Evolutionary conservation across 1,139 yeast genomes (phyloP), one percentile per base, ranked within the genome.

Genomic region (Magnusiomyces tetraspermus): DNA sequence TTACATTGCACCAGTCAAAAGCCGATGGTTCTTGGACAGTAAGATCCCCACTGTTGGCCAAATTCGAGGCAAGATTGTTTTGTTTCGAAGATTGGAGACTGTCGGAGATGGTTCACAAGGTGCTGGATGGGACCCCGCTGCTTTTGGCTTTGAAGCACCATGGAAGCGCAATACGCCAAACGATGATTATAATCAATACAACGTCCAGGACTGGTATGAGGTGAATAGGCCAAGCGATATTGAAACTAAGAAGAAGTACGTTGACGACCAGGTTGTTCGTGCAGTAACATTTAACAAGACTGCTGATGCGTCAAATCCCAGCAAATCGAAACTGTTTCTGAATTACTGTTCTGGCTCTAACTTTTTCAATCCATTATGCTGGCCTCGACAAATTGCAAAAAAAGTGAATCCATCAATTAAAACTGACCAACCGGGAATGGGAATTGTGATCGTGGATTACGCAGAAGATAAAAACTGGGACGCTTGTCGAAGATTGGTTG

Each of bases 341-440:
- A 85, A 85, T 70, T 85, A 83, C 66, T 80, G 88, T 56, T 78
- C 89, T 1, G 94, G 85, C 28, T 76, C 90, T 46, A 83, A 83
- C 67, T 82, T 84, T 67, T 82, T 81, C 66, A 80, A 83, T 67
- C 79, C 76, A 51, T 76, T 72, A 52, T 83, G 88, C 66, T 85
- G 94, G 95, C 94, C 94, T 1, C 75, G 77, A 56, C 75, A 77
- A 59, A 79, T 84, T 55, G 79, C 89, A 36, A 69, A 74, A 53
- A 80, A 80, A 33, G 63, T 70, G 24, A 38, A 19, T 5, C 17
- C 17, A 38, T 19, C 17, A 6, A 38, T 38, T 6, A 4, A 17
- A 13, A 63, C 71, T 48, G 72, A 75, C 45, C 71, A 75, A n/a
- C 70, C 83, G 54, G 73, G 75, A 23, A 76, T 83, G 61, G 75